A percentile compares a stretch with the other conserved stretches of the same genome.
phyloP scores from a whole-genome alignment of 2,329 filamentous ascomycete species.

The Scortechinia acanthostroma region DNA sequence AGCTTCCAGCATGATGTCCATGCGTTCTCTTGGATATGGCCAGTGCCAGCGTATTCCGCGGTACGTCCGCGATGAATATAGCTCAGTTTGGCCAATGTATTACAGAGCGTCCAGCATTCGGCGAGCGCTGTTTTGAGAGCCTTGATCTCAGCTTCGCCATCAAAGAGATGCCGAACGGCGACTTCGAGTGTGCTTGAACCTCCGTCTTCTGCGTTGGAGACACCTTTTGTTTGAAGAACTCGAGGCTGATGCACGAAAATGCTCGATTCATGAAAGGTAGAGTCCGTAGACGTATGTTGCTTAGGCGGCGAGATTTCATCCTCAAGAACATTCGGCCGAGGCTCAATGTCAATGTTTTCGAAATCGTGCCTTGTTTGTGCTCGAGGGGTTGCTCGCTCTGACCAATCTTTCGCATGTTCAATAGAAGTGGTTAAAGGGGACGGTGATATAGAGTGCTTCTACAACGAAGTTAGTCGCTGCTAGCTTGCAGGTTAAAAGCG shows the following conservation, averaged over 20 bases:
- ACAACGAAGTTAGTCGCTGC: not conserved
- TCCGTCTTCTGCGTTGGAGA: conserved; percentile 46
- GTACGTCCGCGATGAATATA: conserved; percentile 75
- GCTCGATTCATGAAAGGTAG: no score
- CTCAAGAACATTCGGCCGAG: no score
- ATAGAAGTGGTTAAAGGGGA: conserved; percentile 46
- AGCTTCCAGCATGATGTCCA: conserved; percentile 94
- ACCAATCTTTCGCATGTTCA: conserved; percentile 31
- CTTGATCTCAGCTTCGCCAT: conserved; percentile 43
- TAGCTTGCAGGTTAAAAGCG: not conserved
- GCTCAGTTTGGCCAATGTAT: conserved; percentile 78
- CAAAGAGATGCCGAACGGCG: conserved; percentile 32
- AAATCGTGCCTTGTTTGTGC: conserved; percentile 50
- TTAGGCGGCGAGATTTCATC: no score
- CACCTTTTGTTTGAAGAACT: no score
- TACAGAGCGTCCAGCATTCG: conserved; percentile 91
- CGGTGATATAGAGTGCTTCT: conserved; percentile 21
- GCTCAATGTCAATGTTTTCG: no score
- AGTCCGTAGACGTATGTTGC: no score
- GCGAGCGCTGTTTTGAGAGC: conserved; percentile 71
- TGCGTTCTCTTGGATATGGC: conserved; percentile 75
- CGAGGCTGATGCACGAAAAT: no score
- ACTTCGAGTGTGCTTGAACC: conserved; percentile 43
- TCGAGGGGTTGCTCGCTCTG: conserved; percentile 40
- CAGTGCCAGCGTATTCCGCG: conserved; percentile 68